Conservation (phyloP, 1,284 basidiomycete species). For the Polyporus tsugae region DNA sequence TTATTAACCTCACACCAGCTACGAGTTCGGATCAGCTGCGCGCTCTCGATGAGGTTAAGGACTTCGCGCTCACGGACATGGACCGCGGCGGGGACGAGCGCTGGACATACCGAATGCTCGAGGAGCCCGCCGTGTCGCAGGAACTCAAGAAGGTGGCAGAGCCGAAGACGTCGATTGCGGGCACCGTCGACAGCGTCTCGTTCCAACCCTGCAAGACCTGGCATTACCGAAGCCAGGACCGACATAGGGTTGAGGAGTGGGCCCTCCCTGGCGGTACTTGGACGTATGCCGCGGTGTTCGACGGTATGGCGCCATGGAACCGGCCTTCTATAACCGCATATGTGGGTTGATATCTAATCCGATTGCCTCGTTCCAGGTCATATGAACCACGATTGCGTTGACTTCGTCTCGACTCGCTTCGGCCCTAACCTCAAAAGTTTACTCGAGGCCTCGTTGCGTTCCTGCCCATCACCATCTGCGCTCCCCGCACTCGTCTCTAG, state of each 20-base stretch:
- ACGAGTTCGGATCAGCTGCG: conserved; percentile 56
- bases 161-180: conserved; percentile 43
- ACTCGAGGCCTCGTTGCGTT: conserved; percentile 50
- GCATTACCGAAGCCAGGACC: conserved; percentile 60
- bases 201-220: conserved; percentile 68
- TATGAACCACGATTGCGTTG: conserved; percentile 65
- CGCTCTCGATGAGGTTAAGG: conserved; percentile 59
- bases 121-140: conserved; percentile 53
- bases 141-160: conserved; percentile 53
- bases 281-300: conserved; percentile 67
- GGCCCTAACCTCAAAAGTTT: conserved; percentile 54
- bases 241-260: conserved; percentile 63
- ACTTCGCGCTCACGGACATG: conserved; percentile 65
- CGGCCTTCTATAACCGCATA: conserved; percentile 4
- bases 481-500: conserved; percentile 51
- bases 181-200: conserved; percentile 55
- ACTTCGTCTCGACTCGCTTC: conserved; percentile 55
- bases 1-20: conserved; percentile 52
- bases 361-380: conserved; percentile 54
- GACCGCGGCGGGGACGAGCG: conserved; percentile 58
- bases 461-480: conserved; percentile 41
- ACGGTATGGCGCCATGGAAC: conserved; percentile 51
- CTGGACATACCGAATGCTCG: conserved; percentile 63
- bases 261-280: conserved; percentile 59
- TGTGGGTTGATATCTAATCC: conserved; percentile 15